Evolutionary conservation across 306 rosid genomes (phyloP).

Genomic region (Rosa persica): DNA sequence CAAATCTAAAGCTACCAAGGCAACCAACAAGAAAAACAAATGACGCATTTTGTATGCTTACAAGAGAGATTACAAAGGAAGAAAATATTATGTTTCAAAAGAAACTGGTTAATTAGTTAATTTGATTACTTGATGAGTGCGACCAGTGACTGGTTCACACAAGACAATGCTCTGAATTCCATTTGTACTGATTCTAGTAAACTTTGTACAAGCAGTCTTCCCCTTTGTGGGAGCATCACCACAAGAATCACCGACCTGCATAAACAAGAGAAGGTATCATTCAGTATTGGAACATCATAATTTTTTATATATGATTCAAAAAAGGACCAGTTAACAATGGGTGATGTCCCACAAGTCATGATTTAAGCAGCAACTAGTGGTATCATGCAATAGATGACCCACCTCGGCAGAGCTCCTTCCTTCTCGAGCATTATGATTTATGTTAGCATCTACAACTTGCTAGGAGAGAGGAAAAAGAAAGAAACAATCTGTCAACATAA

Average conservation of each 20-base stretch:
- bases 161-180: constrained; percentile 72
- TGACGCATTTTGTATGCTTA: background rate
- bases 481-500: constrained; percentile 9
- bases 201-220: constrained; percentile 70
- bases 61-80: background rate
- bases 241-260: constrained; percentile 48
- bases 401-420: constrained; percentile 89
- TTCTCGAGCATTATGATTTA: constrained; percentile 83
- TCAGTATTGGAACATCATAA: constrained; percentile 16
- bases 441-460: constrained; percentile 70
- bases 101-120: background rate
- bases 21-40: background rate
- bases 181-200: constrained; percentile 59
- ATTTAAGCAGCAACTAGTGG: background rate
- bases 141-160: constrained; percentile 84
- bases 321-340: background rate
- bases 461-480: constrained; percentile 35
- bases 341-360: background rate
- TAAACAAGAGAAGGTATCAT: constrained; percentile 22
- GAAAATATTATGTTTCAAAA: background rate
- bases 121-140: constrained; percentile 77
- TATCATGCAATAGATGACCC: constrained; percentile 20
- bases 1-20: background rate
- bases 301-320: background rate
- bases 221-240: constrained; percentile 49